Evolutionary conservation across 2,329 filamentous ascomycete species (phyloP), one percentile per base, ranked within the genome.

Genomic region (Phaeosphaeria sp.): DNA sequence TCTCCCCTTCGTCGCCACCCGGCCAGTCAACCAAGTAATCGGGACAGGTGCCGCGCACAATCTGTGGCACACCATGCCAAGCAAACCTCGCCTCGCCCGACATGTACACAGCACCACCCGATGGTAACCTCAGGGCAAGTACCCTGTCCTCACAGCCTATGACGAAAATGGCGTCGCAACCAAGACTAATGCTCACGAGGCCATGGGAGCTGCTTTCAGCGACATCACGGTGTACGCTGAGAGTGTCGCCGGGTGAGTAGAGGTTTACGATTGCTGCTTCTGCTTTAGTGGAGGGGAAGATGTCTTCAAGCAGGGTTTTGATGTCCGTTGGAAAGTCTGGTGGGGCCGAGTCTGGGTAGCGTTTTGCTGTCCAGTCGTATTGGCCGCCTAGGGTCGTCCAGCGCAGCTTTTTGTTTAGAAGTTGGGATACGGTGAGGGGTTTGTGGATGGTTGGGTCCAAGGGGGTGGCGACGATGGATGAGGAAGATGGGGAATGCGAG

Each of bases 301-400:
- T 77, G 0, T 78, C 78, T 54, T 87, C 82, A 0, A 97, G 79
- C 7, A 97, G 84, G 1, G 72, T 75, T 3, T 87, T 87, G 49
- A 96, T 84, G 71, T 97, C 92, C 1, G 74, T 42, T 0, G 94
- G 93, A 67, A 97, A 97, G 0, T 79, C 69, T 0, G 92, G 92
- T 0, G 90, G 89, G 3, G 75, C 59, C n/a, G 84, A 82, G 10
- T 81, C 75, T 0, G 93, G 93, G 72, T 98, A 98, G 13, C 86
- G 80, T 65, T 96, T 93, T 55, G 87, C 86, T 0, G 93, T 96
- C 95, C 94, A 98, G 79, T 98, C 91, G 76, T 98, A 98, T 76
- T 98, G 95, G 0, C 93, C 94, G 50, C 95, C 95, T 2, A 99
- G 85, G 0, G 94, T 98, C 43, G 96, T 86, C 95, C 95, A 99